Base-by-base conservation (phyloP, 2,329 filamentous ascomycete genomes). In the Cryphonectria nitschkei region DNA sequence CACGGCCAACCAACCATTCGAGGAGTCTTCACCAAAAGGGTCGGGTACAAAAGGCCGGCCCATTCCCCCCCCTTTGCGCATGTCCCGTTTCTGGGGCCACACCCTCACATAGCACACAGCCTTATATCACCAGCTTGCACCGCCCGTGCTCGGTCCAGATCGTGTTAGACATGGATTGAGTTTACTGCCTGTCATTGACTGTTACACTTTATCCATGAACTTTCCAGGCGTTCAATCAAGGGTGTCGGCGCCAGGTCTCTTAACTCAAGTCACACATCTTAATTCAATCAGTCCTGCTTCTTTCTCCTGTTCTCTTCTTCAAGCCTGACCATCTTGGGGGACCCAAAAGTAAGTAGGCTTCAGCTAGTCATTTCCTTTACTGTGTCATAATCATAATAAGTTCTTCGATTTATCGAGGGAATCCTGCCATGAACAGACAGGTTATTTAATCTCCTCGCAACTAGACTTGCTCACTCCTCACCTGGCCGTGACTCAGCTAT, bases 31-130 rank as follows among this genome's bases (percentile, higher is more conserved):
- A 19, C 32, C 58, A 61, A 14, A 39, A 34, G 32, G 34, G 32
- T 32, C 61, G 61, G 61, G 61, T 63, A 63, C 61, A 63, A 63
- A 63, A 63, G 61, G 61, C 61, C 32, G 39, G 61, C 61, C 46
- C 39, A 29, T 63, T 63, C 61, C 61, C 60, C 61, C 58, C 58
- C 34, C 58, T 34, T 50, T 50, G 46, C 3, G 19, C 58, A 39
- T 34, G 22, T 39, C 61, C 61, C 61, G n/a, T 63, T 39, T 26
- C 29, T 14, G 26, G 60, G 34, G 61, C 61, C 39, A 41, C 37
- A 43, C 39, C 58, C 58, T 37, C 58, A 62, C 58, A 37, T 41
- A n/a, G 58, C 58, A 62, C 58, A 62, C 34, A 63, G 61, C 39
- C 61, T 41, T 32, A 58, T 58, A 32, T 29, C 54, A 19, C 26